A percentile compares a stretch with the other conserved stretches of the same genome.
Conservation (phyloP, 352 stramenopile genomes). For the Phytophthora kernoviae region DNA sequence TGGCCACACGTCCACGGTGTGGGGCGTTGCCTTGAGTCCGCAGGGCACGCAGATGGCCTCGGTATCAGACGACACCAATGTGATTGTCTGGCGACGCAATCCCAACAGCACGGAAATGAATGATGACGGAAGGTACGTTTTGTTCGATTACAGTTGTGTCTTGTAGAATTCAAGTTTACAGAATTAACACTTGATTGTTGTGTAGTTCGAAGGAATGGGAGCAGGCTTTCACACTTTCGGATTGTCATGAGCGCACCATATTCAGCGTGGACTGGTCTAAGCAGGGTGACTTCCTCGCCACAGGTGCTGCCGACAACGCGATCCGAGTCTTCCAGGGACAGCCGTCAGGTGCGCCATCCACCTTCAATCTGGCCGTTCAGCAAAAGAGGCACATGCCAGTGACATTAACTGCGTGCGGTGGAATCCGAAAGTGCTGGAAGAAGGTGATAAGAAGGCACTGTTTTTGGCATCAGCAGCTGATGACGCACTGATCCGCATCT, state of each 20-base stretch:
- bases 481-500: constrained; percentile 69
- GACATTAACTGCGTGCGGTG: constrained; percentile 88
- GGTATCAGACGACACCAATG: constrained; percentile 90
- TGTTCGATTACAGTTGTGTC: background rate
- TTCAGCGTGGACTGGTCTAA: constrained; percentile 94
- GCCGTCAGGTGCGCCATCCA: constrained; percentile 14
- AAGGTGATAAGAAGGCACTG: constrained; percentile 38
- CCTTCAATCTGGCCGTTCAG: constrained; percentile 73
- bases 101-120: constrained; percentile 55
- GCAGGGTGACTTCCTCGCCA: constrained; percentile 87
- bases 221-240: constrained; percentile 76
- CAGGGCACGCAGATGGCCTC: constrained; percentile 84
- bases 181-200: background rate
- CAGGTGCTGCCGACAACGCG: constrained; percentile 89
- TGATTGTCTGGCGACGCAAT: constrained; percentile 94
- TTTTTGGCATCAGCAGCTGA: constrained; percentile 72
- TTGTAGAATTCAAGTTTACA: background rate
- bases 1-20: constrained; percentile 95
- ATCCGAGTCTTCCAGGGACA: constrained; percentile 87
- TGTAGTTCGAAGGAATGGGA: constrained; percentile 80
- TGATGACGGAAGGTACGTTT: constrained; percentile 48
- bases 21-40: constrained; percentile 87
- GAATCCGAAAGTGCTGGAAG: constrained; percentile 45
- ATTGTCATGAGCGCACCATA: constrained; percentile 90
- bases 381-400: constrained; percentile 66